phyloP scores from a whole-genome alignment of 2,329 filamentous ascomycete genomes.

The Botrytis fragariae region DNA sequence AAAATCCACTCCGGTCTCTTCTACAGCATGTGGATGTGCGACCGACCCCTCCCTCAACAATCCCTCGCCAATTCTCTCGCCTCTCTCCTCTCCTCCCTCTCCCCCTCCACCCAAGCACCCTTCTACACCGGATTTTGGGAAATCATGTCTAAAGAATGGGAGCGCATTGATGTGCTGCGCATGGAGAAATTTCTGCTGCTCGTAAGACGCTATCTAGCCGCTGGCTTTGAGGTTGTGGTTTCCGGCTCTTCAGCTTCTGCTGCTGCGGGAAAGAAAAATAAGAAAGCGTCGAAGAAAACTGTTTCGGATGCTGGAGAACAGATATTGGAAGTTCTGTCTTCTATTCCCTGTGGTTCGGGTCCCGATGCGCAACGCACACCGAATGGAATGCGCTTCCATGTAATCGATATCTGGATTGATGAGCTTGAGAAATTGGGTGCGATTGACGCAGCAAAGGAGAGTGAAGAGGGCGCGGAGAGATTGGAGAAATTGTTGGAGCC shows the following conservation, averaged over 20 bases:
- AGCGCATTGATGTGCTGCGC: constrained; percentile 67
- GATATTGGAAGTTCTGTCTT: constrained; percentile 49
- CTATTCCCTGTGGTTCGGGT: constrained; percentile 39
- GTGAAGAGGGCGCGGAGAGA: constrained; percentile 39
- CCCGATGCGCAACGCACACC: constrained; percentile 52
- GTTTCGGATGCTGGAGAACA: constrained; percentile 23
- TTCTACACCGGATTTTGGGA: constrained; percentile 68
- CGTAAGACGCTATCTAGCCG: constrained; percentile 72
- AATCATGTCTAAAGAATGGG: constrained; percentile 68
- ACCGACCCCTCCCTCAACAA: constrained; percentile 85
- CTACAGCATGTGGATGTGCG: constrained; percentile 91
- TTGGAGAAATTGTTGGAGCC: constrained; percentile 44
- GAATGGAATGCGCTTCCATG: constrained; percentile 81
- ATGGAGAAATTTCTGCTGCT: constrained; percentile 94
- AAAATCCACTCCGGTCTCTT: constrained; percentile 96
- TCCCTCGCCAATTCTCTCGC: constrained; percentile 76
- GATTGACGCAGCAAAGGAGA: constrained; percentile 42
- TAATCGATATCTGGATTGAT: constrained; percentile 88
- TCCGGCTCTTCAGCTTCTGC: neutral
- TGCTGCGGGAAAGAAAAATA: constrained; percentile 39
- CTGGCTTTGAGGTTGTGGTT: constrained; percentile 56
- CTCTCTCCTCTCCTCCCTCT: constrained; percentile 61
- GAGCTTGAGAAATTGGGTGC: constrained; percentile 73
- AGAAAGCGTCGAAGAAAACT: constrained; percentile 33
- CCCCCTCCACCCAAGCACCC: constrained; percentile 43